A percentile compares a stretch with the other conserved stretches of the same genome.
These are phyloP conservation scores for Aegilops bicornis DNA, from an alignment of 176 grass and related monocot genomes.

Conservation along the genomic window DNA sequence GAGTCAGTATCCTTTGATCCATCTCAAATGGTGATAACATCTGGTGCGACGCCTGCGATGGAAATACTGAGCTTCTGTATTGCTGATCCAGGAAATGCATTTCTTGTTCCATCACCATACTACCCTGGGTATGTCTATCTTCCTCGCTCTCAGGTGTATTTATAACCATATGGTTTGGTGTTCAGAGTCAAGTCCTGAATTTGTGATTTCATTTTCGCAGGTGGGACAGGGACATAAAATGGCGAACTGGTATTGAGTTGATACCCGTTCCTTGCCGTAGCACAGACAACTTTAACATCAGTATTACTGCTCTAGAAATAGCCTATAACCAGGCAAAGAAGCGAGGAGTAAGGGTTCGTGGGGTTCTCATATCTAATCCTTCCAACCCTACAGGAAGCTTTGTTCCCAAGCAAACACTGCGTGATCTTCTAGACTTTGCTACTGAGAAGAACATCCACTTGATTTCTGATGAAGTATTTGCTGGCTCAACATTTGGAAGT, in stretches of 20 bases:
- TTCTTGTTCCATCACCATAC: conserved; percentile 98
- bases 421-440: conserved; percentile 68
- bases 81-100: conserved; percentile 94
- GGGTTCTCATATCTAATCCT: conserved; percentile 88
- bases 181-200: neutral
- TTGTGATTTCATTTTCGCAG: conserved; percentile 33
- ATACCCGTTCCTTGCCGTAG: conserved; percentile 93
- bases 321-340: conserved; percentile 93
- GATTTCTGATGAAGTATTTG: conserved; percentile 96
- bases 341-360: conserved; percentile 80
- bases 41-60: conserved; percentile 80
- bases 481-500: conserved; percentile 70
- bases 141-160: neutral
- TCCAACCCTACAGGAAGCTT: conserved; percentile 86
- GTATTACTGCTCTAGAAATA: conserved; percentile 74
- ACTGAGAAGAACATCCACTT: conserved; percentile 94
- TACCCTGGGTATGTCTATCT: conserved; percentile 73
- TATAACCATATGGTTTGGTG: neutral
- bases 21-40: conserved; percentile 85
- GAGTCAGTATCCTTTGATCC: conserved; percentile 69
- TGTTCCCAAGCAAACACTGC: conserved; percentile 64
- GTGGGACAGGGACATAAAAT: conserved; percentile 95
- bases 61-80: conserved; percentile 94
- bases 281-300: conserved; percentile 83
- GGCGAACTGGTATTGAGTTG: conserved; percentile 79